Base-by-base conservation (phyloP, 1,284 basidiomycete genomes). In the Cerioporus squamosus region DNA sequence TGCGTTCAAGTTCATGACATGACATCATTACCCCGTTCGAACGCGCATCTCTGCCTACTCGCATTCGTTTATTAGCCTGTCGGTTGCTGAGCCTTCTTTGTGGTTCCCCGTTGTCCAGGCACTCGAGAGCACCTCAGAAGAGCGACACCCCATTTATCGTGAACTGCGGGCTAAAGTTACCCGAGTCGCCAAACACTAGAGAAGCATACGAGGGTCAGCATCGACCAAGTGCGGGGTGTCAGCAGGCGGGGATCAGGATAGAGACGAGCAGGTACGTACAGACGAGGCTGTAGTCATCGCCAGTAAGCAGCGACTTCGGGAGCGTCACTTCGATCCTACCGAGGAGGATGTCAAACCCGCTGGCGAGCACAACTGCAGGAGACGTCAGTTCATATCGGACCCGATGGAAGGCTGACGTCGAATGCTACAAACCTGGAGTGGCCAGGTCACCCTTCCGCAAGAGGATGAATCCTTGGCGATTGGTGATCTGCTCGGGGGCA, bases 401-500 rank as follows among this genome's bases (percentile, higher is more conserved):
- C 10, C 46, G 20, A 29, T 52, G 17, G 36, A 40, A n/a, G 23
- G 22, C 20, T 10, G 10, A 6, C 23, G 43, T 24, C 6, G 36
- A 12, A 20, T 39, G 33, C 17, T 22, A 64, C 65, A 36, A 52
- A 74, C 69, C 38, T 50, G 65, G 66, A 43, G 68, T 68, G 5
- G 76, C 76, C 15, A 40, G 31, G 29, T 65, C 60, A 18, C 68
- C 71, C 48, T 75, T 68, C 48, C 79, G 69, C 36, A 82, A 71
- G 53, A 70, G 69, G 47, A 83, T 72, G 53, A 53, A 23, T 22
- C 82, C 81, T 12, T 56, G 22, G 20, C 68, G 61, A 62, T 82
- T 82, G 15, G 81, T 81, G 64, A 83, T 77, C 24, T 82, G 59
- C 5, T 51, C 26, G 12, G 81, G 81, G 18, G 74, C 53, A 36